Percentiles rank a stretch among this genome's conserved stretches.
Conservation (phyloP, 1,139 yeast genomes). For the Candida frijolesensis region DNA sequence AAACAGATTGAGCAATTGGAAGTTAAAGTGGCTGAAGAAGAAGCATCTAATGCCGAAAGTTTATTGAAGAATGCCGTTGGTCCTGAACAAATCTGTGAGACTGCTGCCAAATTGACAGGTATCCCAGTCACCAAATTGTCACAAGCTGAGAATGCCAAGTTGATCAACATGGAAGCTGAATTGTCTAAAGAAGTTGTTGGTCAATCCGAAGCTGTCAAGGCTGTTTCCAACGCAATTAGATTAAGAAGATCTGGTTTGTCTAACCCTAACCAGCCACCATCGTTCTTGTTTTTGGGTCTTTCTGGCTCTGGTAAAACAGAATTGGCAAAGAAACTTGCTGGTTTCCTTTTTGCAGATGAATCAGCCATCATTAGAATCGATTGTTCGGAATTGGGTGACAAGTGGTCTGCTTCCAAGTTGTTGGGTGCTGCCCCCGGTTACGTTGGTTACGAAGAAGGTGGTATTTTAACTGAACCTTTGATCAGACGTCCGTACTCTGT, state of each 20-base stretch:
- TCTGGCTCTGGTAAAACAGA: conserved; percentile 99
- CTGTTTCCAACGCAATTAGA: conserved; percentile 93
- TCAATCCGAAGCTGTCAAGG: conserved; percentile 93
- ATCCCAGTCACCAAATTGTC: conserved; percentile 97
- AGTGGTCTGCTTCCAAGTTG: conserved; percentile 91
- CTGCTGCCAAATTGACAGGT: conserved; percentile 96
- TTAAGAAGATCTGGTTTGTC: conserved; percentile 94
- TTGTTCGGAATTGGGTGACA: conserved; percentile 94
- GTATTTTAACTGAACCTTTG: conserved; percentile 88
- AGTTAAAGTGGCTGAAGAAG: conserved; percentile 72
- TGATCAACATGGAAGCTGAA: conserved; percentile 91
- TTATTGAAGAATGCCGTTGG: conserved; percentile 89
- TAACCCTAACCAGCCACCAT: conserved; percentile 95
- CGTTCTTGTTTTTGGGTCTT: conserved; percentile 90
- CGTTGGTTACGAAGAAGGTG: conserved; percentile 98
- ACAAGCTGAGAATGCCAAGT: conserved; percentile 91
- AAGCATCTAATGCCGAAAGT: conserved; percentile 59
- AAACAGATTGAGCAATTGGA: conserved; percentile 78
- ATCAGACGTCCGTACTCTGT: conserved; percentile 94
- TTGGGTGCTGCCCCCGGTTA: conserved; percentile 99
- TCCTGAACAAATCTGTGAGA: conserved; percentile 91
- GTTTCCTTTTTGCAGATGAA: conserved; percentile 93
- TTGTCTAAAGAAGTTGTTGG: conserved; percentile 88
- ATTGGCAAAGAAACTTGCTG: conserved; percentile 93
- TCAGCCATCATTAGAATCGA: conserved; percentile 96